Evolutionary conservation across 2,329 filamentous ascomycete species (phyloP).

Genomic region (Thielaviopsis musarum): DNA sequence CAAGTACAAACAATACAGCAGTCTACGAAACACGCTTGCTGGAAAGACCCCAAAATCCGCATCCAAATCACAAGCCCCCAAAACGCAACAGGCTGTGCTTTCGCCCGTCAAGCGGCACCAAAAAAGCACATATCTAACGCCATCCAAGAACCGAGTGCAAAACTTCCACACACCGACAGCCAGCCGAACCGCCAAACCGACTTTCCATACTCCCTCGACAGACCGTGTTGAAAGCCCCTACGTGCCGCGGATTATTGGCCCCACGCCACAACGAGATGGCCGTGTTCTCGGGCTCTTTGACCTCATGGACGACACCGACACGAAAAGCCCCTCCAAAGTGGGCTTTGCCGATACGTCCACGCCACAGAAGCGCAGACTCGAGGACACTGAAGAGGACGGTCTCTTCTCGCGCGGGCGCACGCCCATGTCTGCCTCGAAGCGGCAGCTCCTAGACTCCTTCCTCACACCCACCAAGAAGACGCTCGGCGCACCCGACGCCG

Average conservation of each 20-base stretch:
- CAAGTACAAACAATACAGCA: conserved; percentile 66
- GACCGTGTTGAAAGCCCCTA: conserved; percentile 35
- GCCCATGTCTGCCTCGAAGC: conserved; percentile 40
- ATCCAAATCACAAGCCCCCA: conserved; percentile 17
- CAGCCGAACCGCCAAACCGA: conserved; percentile 23
- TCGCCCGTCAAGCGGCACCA: conserved; percentile 33
- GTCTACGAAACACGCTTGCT: conserved; percentile 39
- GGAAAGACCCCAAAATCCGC: conserved; percentile 29
- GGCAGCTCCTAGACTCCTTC: conserved; percentile 44
- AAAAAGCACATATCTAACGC: conserved; percentile 23
- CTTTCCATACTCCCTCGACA: conserved; percentile 33
- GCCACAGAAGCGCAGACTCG: conserved; percentile 26
- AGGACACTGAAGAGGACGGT: conserved; percentile 14
- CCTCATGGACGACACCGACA: conserved; percentile 36
- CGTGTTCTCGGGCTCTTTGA: conserved; percentile 65
- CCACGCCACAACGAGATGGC: conserved; percentile 66
- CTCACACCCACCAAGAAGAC: conserved; percentile 44
- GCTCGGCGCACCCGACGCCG: conserved; percentile 20
- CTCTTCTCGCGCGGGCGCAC: conserved; percentile 26
- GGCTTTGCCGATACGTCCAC: conserved; percentile 19
- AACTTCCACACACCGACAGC: conserved; percentile 19
- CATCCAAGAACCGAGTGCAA: conserved; percentile 21
- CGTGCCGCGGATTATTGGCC: conserved; percentile 47
- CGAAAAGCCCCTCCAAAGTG: conserved; percentile 12
- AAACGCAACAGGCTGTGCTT: conserved; percentile 19